Conservation (phyloP, 148 eudicot genomes). For the Limonium bicolor region DNA sequence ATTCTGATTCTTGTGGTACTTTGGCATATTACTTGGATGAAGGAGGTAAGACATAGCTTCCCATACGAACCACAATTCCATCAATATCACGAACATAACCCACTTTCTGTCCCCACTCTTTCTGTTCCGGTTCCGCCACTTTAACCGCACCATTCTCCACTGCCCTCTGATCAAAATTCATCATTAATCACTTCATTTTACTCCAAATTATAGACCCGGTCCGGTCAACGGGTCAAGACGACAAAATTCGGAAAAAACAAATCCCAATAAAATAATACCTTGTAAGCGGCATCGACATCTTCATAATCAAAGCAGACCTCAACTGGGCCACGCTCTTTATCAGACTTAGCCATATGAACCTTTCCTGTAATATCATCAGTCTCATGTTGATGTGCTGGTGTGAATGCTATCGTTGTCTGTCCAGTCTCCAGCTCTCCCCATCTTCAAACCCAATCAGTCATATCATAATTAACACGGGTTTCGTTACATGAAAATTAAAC, state of each 20-base stretch:
- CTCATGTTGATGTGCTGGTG: slow-evolving; percentile 78
- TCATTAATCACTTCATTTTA: background rate
- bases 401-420: slow-evolving; percentile 78
- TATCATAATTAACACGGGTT: background rate
- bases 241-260: too few relatives aligned
- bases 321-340: slow-evolving; percentile 32
- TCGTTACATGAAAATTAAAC: background rate
- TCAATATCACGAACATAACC: slow-evolving; percentile 80
- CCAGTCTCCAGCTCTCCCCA: slow-evolving; percentile 95
- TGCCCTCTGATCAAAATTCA: slow-evolving; percentile 38
- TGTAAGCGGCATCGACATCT: slow-evolving; percentile 76
- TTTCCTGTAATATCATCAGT: slow-evolving; percentile 72
- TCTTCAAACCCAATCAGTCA: slow-evolving; percentile 12
- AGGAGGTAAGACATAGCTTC: slow-evolving; percentile 39
- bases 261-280: slow-evolving; percentile 18
- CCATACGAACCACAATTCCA: slow-evolving; percentile 66
- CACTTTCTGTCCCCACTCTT: slow-evolving; percentile 90
- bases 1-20: too few relatives aligned
- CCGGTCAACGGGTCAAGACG: too few relatives aligned
- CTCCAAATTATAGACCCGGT: background rate
- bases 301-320: slow-evolving; percentile 70
- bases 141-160: slow-evolving; percentile 78
- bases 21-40: background rate
- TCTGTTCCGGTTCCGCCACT: slow-evolving; percentile 64
- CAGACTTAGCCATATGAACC: slow-evolving; percentile 25